Percentiles rank a stretch among this genome's conserved stretches.
Evolutionary conservation across 2,329 filamentous ascomycete genomes (phyloP).

Genomic region (Tolypocladium endophyticum): DNA sequence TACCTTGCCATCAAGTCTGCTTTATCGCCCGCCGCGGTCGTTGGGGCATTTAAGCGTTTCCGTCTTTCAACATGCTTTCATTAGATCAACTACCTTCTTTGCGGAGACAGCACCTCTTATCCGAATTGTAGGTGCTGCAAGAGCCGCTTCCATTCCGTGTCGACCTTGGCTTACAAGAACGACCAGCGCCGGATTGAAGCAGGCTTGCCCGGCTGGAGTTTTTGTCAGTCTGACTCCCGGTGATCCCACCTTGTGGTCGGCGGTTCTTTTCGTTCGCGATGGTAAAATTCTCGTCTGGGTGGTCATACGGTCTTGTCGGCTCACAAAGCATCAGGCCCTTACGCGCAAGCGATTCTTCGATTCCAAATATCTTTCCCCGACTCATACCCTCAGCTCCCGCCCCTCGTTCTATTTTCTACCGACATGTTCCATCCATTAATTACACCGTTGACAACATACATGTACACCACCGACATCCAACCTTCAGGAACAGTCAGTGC

Average conservation of each 20-base stretch:
- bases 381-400: constrained; percentile 67
- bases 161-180: not conserved
- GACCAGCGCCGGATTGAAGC: constrained; percentile 63
- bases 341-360: constrained; percentile 74
- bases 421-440: constrained; percentile 94
- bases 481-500: constrained; percentile 71
- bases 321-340: constrained; percentile 55
- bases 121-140: constrained; percentile 60
- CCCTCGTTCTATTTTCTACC: constrained; percentile 77
- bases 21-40: not conserved
- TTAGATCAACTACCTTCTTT: constrained; percentile 42
- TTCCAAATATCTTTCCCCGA: constrained; percentile 85
- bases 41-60: not conserved
- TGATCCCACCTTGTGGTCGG: constrained; percentile 74
- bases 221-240: constrained; percentile 78
- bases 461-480: constrained; percentile 72
- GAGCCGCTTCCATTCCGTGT: not conserved
- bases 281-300: constrained; percentile 38
- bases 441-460: constrained; percentile 88
- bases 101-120: constrained; percentile 64
- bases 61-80: constrained; percentile 4
- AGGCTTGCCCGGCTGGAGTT: constrained; percentile 74
- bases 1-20: not conserved
- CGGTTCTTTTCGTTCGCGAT: constrained; percentile 83
- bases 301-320: not conserved